These are phyloP conservation scores for Euphorbia lathyris DNA, from an alignment of 345 rosid genomes.

Conservation along the genomic window DNA sequence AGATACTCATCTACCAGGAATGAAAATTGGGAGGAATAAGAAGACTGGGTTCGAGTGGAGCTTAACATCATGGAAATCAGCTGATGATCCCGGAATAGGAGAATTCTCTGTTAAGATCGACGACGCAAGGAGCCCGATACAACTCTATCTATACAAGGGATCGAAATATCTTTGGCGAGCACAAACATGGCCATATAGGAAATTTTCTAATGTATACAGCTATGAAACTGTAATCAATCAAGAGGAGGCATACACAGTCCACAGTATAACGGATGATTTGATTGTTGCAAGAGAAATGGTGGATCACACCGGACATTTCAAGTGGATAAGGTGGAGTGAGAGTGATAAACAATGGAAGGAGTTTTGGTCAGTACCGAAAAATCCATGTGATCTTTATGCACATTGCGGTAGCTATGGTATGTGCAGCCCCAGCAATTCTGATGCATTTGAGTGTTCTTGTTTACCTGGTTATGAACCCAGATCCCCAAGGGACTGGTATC, in stretches of 20 bases:
- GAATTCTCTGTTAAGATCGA: neutral
- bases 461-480: conserved; percentile 21
- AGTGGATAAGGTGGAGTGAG: neutral
- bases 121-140: neutral
- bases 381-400: neutral
- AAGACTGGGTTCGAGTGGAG: neutral
- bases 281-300: neutral
- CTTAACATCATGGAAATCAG: conserved; percentile 11
- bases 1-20: neutral
- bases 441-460: conserved; percentile 9
- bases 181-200: neutral
- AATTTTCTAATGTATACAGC: neutral
- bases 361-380: neutral
- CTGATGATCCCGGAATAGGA: conserved; percentile 8
- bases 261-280: neutral
- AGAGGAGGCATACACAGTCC: neutral
- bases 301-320: neutral
- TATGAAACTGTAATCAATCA: neutral
- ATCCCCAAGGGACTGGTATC: neutral
- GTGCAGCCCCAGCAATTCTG: neutral
- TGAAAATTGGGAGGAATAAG: neutral
- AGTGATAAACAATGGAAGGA: neutral
- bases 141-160: neutral
- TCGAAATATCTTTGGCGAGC: neutral
- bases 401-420: neutral